phyloP scores from a whole-genome alignment of 1,284 basidiomycete species.

The Pseudomicrostroma phylloplanum region DNA sequence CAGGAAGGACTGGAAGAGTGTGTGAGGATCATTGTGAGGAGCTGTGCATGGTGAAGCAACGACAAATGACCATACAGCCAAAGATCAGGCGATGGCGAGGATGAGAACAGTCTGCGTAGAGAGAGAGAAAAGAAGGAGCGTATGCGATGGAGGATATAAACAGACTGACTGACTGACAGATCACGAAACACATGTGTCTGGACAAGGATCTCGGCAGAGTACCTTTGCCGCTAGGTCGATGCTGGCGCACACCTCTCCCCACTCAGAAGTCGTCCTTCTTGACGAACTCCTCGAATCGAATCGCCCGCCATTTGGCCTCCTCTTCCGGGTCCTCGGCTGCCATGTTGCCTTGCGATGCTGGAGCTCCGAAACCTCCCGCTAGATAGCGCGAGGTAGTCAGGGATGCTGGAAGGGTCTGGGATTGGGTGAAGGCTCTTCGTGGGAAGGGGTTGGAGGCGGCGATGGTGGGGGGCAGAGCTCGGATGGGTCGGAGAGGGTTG shows the following conservation, averaged over 20 bases:
- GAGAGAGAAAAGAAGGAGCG: neutral
- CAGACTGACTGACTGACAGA: too few species aligned
- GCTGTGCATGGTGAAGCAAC: constrained; percentile 24
- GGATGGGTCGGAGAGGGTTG: too few species aligned
- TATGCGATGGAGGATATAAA: neutral
- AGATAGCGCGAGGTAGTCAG: neutral
- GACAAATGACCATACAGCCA: neutral
- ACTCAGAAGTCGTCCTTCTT: constrained; percentile 8
- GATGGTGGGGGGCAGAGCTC: too few species aligned
- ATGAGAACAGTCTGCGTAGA: neutral
- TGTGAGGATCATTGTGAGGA: constrained; percentile 30
- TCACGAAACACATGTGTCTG: neutral
- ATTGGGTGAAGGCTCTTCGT: neutral
- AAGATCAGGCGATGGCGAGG: neutral
- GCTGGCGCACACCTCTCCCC: neutral
- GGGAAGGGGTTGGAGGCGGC: neutral
- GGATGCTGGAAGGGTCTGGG: neutral
- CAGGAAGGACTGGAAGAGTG: constrained; percentile 40
- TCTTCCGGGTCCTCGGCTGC: neutral
- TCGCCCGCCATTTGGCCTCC: neutral
- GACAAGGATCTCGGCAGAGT: neutral
- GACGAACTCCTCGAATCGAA: constrained; percentile 2
- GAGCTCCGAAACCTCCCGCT: neutral
- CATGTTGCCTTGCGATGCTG: neutral
- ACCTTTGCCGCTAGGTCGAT: neutral